Percentiles rank a stretch among this genome's conserved stretches.
phyloP scores from a whole-genome alignment of 1,284 basidiomycete genomes.

The Boletellus deceptivus region DNA sequence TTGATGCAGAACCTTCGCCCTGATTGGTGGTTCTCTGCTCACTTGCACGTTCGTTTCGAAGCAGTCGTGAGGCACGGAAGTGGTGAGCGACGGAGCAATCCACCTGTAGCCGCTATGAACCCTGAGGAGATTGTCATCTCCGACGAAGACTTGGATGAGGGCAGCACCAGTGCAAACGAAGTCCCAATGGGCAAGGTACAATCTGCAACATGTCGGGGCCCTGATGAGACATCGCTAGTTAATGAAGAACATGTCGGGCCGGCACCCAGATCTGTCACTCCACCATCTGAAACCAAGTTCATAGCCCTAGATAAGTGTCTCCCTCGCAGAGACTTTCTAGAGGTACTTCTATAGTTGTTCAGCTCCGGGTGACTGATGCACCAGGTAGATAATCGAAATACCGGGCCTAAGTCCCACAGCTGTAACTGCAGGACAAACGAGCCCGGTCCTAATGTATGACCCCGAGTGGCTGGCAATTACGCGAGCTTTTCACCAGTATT shows the following conservation, averaged over 20 bases:
- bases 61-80: slow-evolving; percentile 49
- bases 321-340: slow-evolving; percentile 78
- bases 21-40: slow-evolving; percentile 94
- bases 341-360: slow-evolving; percentile 49
- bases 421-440: slow-evolving; percentile 8
- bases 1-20: slow-evolving; percentile 78
- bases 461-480: slow-evolving; percentile 94
- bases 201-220: slow-evolving; percentile 41
- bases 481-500: slow-evolving; percentile 79
- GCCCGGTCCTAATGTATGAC: slow-evolving; percentile 64
- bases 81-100: slow-evolving; percentile 3
- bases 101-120: slow-evolving; percentile 33
- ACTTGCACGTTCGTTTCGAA: slow-evolving; percentile 85
- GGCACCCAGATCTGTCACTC: slow-evolving; percentile 34
- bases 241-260: slow-evolving; percentile 53
- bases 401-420: slow-evolving; percentile 23
- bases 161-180: slow-evolving; percentile 5
- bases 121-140: slow-evolving; percentile 69
- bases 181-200: not conserved
- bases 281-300: slow-evolving; percentile 63
- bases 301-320: slow-evolving; percentile 94
- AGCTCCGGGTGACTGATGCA: slow-evolving; percentile 1
- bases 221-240: slow-evolving; percentile 69
- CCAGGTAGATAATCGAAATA: slow-evolving; percentile 68
- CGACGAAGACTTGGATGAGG: slow-evolving; percentile 44